phyloP scores from a whole-genome alignment of 1,284 basidiomycete species.

The Vanrija sp. region DNA sequence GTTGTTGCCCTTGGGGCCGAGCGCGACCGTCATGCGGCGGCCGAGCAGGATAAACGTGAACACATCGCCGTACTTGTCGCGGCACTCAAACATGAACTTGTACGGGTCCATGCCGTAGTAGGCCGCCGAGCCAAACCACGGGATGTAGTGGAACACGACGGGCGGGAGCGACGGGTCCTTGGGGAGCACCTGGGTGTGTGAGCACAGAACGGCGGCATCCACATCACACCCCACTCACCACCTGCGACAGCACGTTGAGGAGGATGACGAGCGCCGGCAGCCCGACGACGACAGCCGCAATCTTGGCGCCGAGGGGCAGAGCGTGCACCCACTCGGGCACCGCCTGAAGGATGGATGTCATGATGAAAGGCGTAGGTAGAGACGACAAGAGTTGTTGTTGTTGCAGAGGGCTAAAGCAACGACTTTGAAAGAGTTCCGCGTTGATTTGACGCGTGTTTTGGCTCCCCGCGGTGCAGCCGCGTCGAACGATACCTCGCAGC shows the following conservation, averaged over 20 bases:
- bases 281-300: conserved; percentile 40
- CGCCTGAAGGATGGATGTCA: conserved; percentile 49
- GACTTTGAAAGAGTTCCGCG: conserved; percentile 1
- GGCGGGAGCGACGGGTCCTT: conserved; percentile 62
- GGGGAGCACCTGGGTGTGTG: conserved; percentile 53
- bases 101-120: conserved; percentile 75
- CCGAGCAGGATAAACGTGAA: conserved; percentile 93
- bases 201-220: neutral
- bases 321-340: conserved; percentile 44
- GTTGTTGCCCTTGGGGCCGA: conserved; percentile 91
- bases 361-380: too few species aligned
- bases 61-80: conserved; percentile 76
- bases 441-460: conserved; percentile 8
- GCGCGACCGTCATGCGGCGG: conserved; percentile 81
- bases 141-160: conserved; percentile 72
- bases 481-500: too few species aligned
- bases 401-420: neutral
- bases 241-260: conserved; percentile 61
- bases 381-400: neutral
- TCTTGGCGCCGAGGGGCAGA: conserved; percentile 10
- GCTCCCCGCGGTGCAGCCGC: neutral
- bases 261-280: conserved; percentile 50
- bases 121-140: conserved; percentile 71
- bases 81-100: conserved; percentile 67
- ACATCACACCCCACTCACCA: conserved; percentile 57